phyloP scores from a whole-genome alignment of 2,329 filamentous ascomycete genomes.

The Ascochyta viciae-villosae region DNA sequence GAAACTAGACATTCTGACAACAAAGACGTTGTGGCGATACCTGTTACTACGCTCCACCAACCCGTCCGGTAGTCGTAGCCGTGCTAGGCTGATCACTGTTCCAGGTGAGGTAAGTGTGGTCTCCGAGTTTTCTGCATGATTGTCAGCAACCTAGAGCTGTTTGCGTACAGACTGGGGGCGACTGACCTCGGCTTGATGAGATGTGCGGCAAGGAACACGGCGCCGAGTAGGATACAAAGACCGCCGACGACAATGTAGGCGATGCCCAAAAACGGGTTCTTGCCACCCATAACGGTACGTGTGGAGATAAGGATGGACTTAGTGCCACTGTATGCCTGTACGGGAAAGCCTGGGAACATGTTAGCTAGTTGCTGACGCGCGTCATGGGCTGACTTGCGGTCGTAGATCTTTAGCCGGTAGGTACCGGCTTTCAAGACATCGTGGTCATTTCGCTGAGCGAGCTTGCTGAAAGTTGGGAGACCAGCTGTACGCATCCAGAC shows the following conservation, averaged over 20 bases:
- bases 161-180: background rate
- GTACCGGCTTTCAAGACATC: constrained; percentile 70
- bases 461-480: constrained; percentile 91
- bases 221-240: constrained; percentile 87
- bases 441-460: constrained; percentile 82
- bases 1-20: constrained; percentile 20
- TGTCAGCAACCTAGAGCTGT: constrained; percentile 20
- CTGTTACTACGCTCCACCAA: constrained; percentile 42
- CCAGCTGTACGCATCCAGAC: constrained; percentile 99
- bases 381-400: constrained; percentile 67
- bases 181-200: constrained; percentile 85
- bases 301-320: constrained; percentile 92
- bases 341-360: constrained; percentile 73
- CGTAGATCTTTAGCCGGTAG: constrained; percentile 78
- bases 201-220: constrained; percentile 87
- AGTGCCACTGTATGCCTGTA: constrained; percentile 78
- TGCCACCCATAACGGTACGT: constrained; percentile 89
- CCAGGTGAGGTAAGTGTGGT: constrained; percentile 97
- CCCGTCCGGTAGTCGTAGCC: constrained; percentile 59
- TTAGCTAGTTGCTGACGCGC: constrained; percentile 28
- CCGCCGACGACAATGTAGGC: constrained; percentile 94
- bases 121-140: constrained; percentile 81
- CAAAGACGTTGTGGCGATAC: constrained; percentile 20
- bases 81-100: constrained; percentile 73
- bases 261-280: constrained; percentile 95